Conservation (phyloP, 1,284 basidiomycete genomes). For the Tilletia indica region DNA sequence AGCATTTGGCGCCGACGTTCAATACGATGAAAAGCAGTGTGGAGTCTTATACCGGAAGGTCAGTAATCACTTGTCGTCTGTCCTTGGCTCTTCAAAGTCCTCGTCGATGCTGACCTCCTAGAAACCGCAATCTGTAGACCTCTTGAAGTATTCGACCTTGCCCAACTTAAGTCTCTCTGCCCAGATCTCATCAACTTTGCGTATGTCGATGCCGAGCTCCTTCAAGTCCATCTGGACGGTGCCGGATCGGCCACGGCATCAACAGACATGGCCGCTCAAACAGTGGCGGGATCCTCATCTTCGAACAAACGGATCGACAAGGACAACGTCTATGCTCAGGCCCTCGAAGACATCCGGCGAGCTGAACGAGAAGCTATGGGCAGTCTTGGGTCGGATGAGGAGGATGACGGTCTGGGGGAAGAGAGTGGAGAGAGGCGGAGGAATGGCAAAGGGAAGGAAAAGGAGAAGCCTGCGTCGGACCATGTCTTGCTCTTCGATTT, state of each 20-base stretch:
- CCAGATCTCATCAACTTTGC: conserved; percentile 79
- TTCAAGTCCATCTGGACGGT: conserved; percentile 64
- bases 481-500: conserved; percentile 57
- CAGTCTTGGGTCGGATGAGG: background rate
- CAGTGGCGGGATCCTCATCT: conserved; percentile 18
- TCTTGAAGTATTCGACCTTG: conserved; percentile 73
- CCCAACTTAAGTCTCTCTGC: conserved; percentile 83
- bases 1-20: conserved; percentile 78
- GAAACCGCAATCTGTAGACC: conserved; percentile 61
- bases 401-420: background rate
- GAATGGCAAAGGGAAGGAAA: conserved; percentile 32
- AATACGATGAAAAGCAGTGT: conserved; percentile 73
- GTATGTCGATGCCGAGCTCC: conserved; percentile 70
- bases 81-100: background rate
- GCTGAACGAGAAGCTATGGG: conserved; percentile 9
- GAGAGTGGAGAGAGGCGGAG: conserved; percentile 6
- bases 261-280: conserved; percentile 21
- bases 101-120: background rate
- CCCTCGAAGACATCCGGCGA: conserved; percentile 26
- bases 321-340: conserved; percentile 38
- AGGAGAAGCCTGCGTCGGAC: conserved; percentile 40
- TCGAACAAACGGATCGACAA: conserved; percentile 5
- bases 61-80: background rate
- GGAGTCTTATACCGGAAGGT: conserved; percentile 72
- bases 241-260: conserved; percentile 24